These are phyloP conservation scores for Puccinia triticina DNA, from an alignment of 1,284 basidiomycete genomes.

Conservation along the genomic window DNA sequence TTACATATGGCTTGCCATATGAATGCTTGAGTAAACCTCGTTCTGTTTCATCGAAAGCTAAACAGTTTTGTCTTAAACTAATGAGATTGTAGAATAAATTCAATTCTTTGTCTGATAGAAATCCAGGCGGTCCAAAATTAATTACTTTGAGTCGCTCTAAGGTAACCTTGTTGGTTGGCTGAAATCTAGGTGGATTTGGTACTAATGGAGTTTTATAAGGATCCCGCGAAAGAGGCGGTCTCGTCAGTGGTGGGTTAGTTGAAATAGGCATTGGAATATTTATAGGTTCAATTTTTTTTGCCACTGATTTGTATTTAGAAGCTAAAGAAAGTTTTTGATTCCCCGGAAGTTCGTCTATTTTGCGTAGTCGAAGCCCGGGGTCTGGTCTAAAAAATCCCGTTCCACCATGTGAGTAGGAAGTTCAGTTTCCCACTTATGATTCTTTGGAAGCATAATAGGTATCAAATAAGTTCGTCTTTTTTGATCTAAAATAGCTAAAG, in stretches of 20 bases:
- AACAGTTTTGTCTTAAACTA: neutral
- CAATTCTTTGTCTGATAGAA: neutral
- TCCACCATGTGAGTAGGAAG: too few species aligned
- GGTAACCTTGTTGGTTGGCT: neutral
- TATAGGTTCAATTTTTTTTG: neutral
- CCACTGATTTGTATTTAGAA: slow-evolving; percentile 26
- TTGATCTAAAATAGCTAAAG: too few species aligned
- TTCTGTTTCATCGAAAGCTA: slow-evolving; percentile 22
- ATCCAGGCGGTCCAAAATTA: slow-evolving; percentile 14
- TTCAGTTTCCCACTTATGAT: too few species aligned
- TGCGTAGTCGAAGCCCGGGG: too few species aligned
- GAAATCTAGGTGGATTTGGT: neutral
- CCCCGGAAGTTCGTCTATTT: too few species aligned
- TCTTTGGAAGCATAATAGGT: too few species aligned
- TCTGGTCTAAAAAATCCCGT: too few species aligned
- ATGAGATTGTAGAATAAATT: neutral
- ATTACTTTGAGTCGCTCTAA: neutral
- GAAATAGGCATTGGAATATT: slow-evolving; percentile 12
- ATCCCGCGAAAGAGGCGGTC: slow-evolving; percentile 11
- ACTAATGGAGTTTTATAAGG: slow-evolving; percentile 8
- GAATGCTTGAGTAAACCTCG: slow-evolving; percentile 13
- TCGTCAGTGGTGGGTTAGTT: slow-evolving; percentile 7
- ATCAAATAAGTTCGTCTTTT: too few species aligned
- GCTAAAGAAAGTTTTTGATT: too few species aligned
- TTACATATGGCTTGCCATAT: slow-evolving; percentile 18